A percentile compares a stretch with the other conserved stretches of the same genome.
These are phyloP conservation scores for Gremmenia infestans DNA, from an alignment of 2,329 filamentous ascomycete species.

Conservation along the genomic window DNA sequence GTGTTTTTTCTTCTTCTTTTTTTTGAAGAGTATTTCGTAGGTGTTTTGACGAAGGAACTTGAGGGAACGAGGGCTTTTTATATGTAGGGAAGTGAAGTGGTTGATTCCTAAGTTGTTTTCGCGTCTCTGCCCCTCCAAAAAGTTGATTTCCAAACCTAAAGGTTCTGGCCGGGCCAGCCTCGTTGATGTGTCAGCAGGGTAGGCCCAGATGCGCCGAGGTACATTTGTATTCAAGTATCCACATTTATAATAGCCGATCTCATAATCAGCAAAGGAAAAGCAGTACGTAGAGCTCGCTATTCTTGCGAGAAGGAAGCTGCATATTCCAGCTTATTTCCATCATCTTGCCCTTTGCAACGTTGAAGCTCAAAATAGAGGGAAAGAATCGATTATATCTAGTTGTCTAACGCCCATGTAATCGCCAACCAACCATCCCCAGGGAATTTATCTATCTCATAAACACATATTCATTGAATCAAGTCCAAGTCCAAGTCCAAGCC, in stretches of 20 bases:
- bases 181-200: slow-evolving; percentile 6
- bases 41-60: not conserved
- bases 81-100: not conserved
- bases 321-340: not conserved
- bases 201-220: not conserved
- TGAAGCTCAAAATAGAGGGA: not conserved
- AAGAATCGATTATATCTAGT: slow-evolving; percentile 5
- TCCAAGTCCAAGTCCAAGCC: not conserved
- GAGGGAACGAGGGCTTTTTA: not conserved
- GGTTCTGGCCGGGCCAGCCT: slow-evolving; percentile 12
- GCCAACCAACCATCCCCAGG: not conserved
- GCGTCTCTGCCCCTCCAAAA: slow-evolving; percentile 16
- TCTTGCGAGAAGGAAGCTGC: not conserved
- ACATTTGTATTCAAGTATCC: not conserved
- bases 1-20: not conserved
- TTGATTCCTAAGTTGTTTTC: slow-evolving; percentile 23
- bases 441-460: not conserved
- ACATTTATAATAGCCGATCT: not conserved
- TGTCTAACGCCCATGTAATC: slow-evolving; percentile 3
- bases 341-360: not conserved
- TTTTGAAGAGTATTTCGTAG: not conserved
- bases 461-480: not conserved
- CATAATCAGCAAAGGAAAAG: not conserved
- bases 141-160: slow-evolving; percentile 17
- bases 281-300: not conserved